A percentile compares a stretch with the other conserved stretches of the same genome.
phyloP scores from a whole-genome alignment of 1,284 basidiomycete genomes.

The Lignosus rhinocerotis region DNA sequence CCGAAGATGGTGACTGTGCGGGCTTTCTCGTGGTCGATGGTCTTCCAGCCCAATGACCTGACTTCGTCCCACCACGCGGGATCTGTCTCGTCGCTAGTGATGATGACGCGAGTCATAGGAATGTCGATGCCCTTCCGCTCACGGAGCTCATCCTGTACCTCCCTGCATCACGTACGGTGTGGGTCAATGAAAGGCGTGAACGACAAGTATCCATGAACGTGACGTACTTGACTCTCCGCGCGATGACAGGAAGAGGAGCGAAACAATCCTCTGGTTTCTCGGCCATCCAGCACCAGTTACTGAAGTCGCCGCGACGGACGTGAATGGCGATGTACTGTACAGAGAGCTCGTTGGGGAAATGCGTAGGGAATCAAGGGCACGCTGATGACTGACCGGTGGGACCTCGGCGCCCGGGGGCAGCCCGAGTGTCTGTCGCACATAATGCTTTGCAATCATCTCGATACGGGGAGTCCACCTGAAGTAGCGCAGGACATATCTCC shows the following conservation, averaged over 20 bases:
- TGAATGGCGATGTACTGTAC: slow-evolving; percentile 63
- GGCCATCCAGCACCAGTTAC: slow-evolving; percentile 45
- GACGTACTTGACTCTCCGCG: slow-evolving; percentile 47
- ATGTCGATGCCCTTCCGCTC: slow-evolving; percentile 51
- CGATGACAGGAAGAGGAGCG: slow-evolving; percentile 57
- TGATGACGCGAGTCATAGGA: slow-evolving; percentile 52
- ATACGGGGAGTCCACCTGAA: slow-evolving; percentile 46
- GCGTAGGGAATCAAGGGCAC: slow-evolving; percentile 25
- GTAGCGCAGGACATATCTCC: slow-evolving; percentile 48
- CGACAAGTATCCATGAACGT: not conserved
- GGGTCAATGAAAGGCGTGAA: not conserved
- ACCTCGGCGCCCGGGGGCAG: slow-evolving; percentile 37
- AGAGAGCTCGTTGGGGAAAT: not conserved
- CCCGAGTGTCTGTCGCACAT: slow-evolving; percentile 43
- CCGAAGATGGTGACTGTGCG: slow-evolving; percentile 54
- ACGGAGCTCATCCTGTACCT: slow-evolving; percentile 57
- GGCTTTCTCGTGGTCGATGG: slow-evolving; percentile 53
- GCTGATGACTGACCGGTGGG: slow-evolving; percentile 39
- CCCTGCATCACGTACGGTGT: slow-evolving; percentile 35
- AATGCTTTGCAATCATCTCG: slow-evolving; percentile 39
- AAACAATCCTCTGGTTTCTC: slow-evolving; percentile 55
- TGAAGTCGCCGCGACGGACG: slow-evolving; percentile 64
- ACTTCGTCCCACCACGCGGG: slow-evolving; percentile 68
- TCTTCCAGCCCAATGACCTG: slow-evolving; percentile 56
- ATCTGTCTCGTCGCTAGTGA: slow-evolving; percentile 73